Evolutionary conservation across 164 flowering plant genomes (phyloP).

Genomic region (Magnolia changhungtana): DNA sequence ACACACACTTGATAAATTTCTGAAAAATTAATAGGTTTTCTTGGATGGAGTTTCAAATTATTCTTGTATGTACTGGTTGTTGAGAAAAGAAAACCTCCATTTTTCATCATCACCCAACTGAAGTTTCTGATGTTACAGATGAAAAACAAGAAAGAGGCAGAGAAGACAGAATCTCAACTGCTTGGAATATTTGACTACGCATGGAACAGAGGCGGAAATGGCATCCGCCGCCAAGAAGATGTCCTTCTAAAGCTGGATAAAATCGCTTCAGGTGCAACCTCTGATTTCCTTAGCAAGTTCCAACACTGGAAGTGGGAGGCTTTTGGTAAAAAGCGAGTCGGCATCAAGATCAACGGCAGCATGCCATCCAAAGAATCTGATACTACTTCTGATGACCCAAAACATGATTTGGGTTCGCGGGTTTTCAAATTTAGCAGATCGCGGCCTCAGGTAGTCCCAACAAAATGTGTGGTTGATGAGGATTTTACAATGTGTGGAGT

Average conservation of each 20-base stretch:
- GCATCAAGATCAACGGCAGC: constrained; percentile 46
- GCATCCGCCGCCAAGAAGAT: constrained; percentile 59
- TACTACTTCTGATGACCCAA: constrained; percentile 11
- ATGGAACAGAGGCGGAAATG: constrained; percentile 75
- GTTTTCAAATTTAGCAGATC: constrained; percentile 47
- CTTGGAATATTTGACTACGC: constrained; percentile 69
- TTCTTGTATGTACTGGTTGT: too few relatives aligned
- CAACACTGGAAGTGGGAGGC: constrained; percentile 16
- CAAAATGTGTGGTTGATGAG: constrained; percentile 10
- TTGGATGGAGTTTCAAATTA: too few relatives aligned
- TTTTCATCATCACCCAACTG: not conserved
- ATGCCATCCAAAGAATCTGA: constrained; percentile 10
- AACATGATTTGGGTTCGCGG: constrained; percentile 21
- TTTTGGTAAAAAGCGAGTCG: constrained; percentile 38
- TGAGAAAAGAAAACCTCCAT: too few relatives aligned
- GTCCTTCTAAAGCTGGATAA: constrained; percentile 49
- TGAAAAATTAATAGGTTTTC: too few relatives aligned
- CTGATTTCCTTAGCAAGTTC: constrained; percentile 30
- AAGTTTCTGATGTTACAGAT: constrained; percentile 29
- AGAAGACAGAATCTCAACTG: constrained; percentile 53
- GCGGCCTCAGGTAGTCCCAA: constrained; percentile 37
- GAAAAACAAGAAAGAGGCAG: constrained; percentile 52
- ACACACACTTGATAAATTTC: too few relatives aligned
- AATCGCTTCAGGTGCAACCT: constrained; percentile 20
- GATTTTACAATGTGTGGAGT: constrained; percentile 16